phyloP scores from a whole-genome alignment of 306 rosid genomes.

The Cucumis melo region DNA sequence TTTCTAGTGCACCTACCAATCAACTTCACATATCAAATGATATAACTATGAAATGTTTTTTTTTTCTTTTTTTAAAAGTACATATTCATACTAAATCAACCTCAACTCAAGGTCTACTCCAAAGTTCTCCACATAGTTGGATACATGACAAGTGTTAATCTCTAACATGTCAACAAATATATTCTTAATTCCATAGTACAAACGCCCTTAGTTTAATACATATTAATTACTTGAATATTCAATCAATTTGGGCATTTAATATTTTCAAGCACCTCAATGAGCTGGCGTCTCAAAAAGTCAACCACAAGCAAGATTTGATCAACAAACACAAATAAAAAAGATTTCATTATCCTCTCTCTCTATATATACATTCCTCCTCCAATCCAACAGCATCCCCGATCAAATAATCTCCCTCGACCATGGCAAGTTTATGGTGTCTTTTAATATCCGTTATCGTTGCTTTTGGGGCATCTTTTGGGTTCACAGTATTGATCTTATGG shows the following conservation, averaged over 20 bases:
- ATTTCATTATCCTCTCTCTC: background rate
- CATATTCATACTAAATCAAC: no score
- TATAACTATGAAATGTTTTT: no score
- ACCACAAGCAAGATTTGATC: background rate
- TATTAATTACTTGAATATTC: background rate
- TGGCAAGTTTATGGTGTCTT: background rate
- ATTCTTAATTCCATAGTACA: background rate
- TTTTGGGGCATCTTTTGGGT: background rate
- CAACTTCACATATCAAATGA: no score
- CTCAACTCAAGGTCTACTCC: background rate
- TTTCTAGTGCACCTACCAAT: no score
- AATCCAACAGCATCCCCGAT: background rate
- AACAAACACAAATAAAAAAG: background rate
- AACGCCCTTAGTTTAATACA: background rate
- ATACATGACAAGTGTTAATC: background rate
- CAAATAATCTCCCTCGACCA: background rate
- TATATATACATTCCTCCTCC: background rate
- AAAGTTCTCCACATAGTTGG: background rate
- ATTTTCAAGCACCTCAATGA: background rate
- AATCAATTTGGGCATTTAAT: background rate
- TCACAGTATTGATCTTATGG: conserved; percentile 19
- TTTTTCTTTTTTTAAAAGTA: no score
- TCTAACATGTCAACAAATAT: background rate
- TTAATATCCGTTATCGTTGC: background rate
- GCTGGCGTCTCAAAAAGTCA: background rate